Base-by-base conservation (phyloP, 352 stramenopile species). In the Pythium biforme region DNA sequence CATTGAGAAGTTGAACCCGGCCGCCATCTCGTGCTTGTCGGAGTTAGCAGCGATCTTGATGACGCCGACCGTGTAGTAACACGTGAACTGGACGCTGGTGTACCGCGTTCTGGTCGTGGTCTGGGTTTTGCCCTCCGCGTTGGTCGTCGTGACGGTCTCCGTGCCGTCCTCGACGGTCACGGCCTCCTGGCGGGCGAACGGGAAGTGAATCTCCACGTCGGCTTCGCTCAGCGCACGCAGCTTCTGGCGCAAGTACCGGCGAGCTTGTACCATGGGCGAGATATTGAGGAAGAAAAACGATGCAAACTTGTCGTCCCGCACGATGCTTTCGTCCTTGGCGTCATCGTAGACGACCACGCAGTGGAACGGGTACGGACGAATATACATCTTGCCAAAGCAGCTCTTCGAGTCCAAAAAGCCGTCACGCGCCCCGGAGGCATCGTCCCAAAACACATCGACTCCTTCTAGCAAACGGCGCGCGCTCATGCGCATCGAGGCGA, bases 311-410 rank as follows among this genome's bases (percentile, higher is more conserved):
- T 74, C 64, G 31, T 79, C 71, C 2, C 63, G 68, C 11, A 83
- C 57, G 61, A 83, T 77, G 4, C 62, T 46, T 57, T 83, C 66
- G 23, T 82, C 73, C 17, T 73, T 76, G n/a, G 64, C 48, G 37
- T 87, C 75, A 43, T 83, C 73, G 43, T 83, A 83, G 8, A 80
- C 68, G 26, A 86, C 45, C 17, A 82, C 68, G 51, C 73, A 82
- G 40, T 81, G 65, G 45, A 83, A 83, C n/a, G 77, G 77, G 55
- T 83, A 83, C 15, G 74, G 65, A 0, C 58, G 23, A 27, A 83
- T 62, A 50, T 77, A 80, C 74, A 83, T 76, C 59, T 83, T 83
- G 0, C 71, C 75, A 62, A 84, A 84, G 62, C 53, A 73, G 1
- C 67, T 76, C 29, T 72, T 50, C 0, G 73, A 81, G 49, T 81